Base-by-base conservation (phyloP, 2,329 filamentous ascomycete genomes). In the Hawksworthiomyces lignivorus region DNA sequence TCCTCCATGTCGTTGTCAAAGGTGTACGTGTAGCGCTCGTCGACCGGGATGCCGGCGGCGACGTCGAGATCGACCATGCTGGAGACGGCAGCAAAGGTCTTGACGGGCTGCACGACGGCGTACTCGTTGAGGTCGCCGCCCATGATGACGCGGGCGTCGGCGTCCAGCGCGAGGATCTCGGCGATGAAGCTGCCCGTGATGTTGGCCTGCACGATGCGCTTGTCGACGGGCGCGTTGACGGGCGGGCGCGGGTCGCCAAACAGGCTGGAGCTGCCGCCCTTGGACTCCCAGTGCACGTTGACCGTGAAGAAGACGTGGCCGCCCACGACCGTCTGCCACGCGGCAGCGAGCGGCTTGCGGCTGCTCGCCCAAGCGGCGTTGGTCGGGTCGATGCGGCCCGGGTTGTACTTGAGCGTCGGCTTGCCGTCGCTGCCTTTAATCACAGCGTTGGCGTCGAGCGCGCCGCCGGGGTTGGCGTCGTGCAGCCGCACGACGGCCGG, bases 101-200 rank as follows among this genome's bases (percentile, higher is more conserved):
- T 56, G 36, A 85, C 58, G 2, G 82, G 80, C 56, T 68, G 53
- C 9, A 78, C 80, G 47, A 80, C 79, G 5, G 71, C 56, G 55
- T 83, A 86, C 57, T 87, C 82, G 65, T 87, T 86, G 56, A 81
- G 86, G 61, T 87, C 82, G 20, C 82, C 82, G 0, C 75, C 72
- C 3, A 69, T 62, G 45, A 86, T 69, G 49, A 87, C 57, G 19
- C 64, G 65, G 0, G 82, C 80, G 14, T 69, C 60, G 10, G 64
- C 56, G 58, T 84, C 73, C 30, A 69, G 53, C 7, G 63, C 56
- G 17, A 84, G 69, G 50, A 87, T 77, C 43, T 73, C 43, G 2
- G 66, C 59, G 40, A 81, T 67, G 52, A 83, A 84, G 12, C 72
- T 67, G 4, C 70, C 80, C 5, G 80, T 77, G 24, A 79, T 59